Evolutionary conservation across 2,329 filamentous ascomycete species (phyloP).

Genomic region (Microdochium nivale): DNA sequence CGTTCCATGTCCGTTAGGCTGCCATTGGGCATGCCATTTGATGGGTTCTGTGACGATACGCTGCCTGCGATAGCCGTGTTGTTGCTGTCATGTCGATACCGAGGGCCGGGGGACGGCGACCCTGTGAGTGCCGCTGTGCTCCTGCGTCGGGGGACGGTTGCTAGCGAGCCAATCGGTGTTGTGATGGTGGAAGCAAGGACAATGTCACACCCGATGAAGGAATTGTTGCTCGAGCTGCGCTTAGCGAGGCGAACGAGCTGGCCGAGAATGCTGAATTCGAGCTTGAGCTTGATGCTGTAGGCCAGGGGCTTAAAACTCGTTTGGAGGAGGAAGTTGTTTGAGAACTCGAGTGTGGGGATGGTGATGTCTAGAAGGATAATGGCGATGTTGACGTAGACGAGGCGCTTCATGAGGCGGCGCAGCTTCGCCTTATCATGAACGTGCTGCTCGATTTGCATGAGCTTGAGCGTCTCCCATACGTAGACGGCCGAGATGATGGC

Average conservation of each 20-base stretch:
- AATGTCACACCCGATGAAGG: background rate
- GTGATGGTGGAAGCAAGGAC: background rate
- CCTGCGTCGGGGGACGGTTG: background rate
- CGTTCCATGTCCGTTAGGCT: background rate
- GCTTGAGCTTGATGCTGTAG: constrained; percentile 38
- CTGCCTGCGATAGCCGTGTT: background rate
- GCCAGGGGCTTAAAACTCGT: constrained; percentile 30
- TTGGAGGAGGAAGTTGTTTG: constrained; percentile 28
- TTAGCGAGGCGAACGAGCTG: constrained; percentile 16
- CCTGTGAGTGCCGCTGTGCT: background rate
- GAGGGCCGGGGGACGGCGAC: background rate
- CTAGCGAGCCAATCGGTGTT: background rate
- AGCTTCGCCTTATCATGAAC: background rate
- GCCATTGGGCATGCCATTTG: background rate
- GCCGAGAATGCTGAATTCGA: constrained; percentile 47
- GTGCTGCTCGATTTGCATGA: constrained; percentile 4
- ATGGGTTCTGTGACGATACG: background rate
- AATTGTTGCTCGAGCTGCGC: background rate
- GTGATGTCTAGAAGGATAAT: constrained; percentile 31
- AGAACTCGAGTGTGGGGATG: constrained; percentile 28
- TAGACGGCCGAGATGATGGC: constrained; percentile 37
- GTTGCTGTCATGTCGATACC: background rate
- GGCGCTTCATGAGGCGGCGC: constrained; percentile 24
- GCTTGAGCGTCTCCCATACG: constrained; percentile 40
- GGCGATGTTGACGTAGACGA: constrained; percentile 31